Conservation (phyloP, 2,329 filamentous ascomycete species). For the Phialophora tarda region DNA sequence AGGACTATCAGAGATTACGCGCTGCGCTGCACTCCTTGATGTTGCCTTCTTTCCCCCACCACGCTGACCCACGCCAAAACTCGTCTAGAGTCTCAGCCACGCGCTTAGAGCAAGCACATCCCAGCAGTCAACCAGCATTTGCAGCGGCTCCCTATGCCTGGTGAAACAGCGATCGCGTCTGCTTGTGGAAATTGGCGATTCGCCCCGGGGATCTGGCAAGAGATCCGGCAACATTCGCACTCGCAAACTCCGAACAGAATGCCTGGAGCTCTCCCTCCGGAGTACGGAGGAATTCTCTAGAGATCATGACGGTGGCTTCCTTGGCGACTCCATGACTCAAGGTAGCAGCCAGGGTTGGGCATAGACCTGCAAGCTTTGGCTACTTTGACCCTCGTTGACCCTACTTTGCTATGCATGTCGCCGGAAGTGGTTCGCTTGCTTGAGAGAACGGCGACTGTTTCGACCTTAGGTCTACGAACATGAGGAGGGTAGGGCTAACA, state of each 20-base stretch:
- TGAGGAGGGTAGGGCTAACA: neutral
- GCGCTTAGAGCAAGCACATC: neutral
- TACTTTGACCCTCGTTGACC: neutral
- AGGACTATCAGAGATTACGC: neutral
- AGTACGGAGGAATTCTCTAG: too few species aligned
- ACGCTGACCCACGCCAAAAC: neutral
- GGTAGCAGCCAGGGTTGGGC: too few species aligned
- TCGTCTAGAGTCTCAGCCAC: neutral
- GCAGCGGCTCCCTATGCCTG: neutral
- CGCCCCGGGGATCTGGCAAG: neutral
- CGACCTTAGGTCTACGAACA: neutral
- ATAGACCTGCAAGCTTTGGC: too few species aligned
- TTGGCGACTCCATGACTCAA: too few species aligned
- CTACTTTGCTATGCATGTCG: conserved; percentile 1
- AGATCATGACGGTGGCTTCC: too few species aligned
- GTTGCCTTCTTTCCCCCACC: neutral
- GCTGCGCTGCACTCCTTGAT: neutral
- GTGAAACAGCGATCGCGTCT: conserved; percentile 3
- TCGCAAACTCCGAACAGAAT: neutral
- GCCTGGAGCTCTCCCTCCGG: too few species aligned
- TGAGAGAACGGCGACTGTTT: conserved; percentile 6
- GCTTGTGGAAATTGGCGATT: neutral
- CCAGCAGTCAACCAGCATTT: neutral
- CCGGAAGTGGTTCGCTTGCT: neutral
- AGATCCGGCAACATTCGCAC: neutral